Evolutionary conservation across 2,329 filamentous ascomycete genomes (phyloP).

Genomic region (Pleurostoma richardsiae): DNA sequence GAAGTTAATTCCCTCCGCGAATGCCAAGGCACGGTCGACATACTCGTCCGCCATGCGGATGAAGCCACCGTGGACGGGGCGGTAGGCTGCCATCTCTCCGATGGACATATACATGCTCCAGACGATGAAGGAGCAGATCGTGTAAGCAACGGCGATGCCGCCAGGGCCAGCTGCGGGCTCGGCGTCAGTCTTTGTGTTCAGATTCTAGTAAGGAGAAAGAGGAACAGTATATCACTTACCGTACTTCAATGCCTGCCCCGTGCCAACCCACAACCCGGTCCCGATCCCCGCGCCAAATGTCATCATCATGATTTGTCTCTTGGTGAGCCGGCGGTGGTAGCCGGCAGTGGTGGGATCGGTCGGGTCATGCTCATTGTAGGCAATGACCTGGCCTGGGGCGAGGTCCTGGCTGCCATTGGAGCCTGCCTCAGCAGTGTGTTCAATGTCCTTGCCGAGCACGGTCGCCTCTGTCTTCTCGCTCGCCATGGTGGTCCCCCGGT

Average conservation of each 20-base stretch:
- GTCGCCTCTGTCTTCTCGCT: constrained; percentile 2
- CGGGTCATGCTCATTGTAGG: neutral
- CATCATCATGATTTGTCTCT: constrained; percentile 30
- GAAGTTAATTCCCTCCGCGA: constrained; percentile 26
- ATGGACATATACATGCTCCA: constrained; percentile 24
- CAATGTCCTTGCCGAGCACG: constrained; percentile 1
- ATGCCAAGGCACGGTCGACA: constrained; percentile 24
- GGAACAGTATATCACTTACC: constrained; percentile 10
- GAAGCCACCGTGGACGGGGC: constrained; percentile 25
- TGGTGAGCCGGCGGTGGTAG: constrained; percentile 21
- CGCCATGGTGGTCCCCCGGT: neutral
- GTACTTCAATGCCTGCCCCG: constrained; percentile 24
- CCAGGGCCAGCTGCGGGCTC: constrained; percentile 18
- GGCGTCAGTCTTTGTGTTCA: neutral
- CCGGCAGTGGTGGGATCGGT: constrained; percentile 12
- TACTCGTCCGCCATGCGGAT: constrained; percentile 24
- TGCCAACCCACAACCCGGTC: constrained; percentile 27
- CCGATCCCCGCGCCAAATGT: constrained; percentile 28
- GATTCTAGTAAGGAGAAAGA: neutral
- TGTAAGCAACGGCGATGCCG: constrained; percentile 24
- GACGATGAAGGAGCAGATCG: constrained; percentile 23
- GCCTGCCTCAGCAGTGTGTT: neutral
- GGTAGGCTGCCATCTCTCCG: constrained; percentile 23
- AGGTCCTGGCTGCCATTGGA: constrained; percentile 5
- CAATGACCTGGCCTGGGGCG: neutral